These are phyloP conservation scores for Myrica gale DNA, from an alignment of 306 rosid species.

Conservation along the genomic window DNA sequence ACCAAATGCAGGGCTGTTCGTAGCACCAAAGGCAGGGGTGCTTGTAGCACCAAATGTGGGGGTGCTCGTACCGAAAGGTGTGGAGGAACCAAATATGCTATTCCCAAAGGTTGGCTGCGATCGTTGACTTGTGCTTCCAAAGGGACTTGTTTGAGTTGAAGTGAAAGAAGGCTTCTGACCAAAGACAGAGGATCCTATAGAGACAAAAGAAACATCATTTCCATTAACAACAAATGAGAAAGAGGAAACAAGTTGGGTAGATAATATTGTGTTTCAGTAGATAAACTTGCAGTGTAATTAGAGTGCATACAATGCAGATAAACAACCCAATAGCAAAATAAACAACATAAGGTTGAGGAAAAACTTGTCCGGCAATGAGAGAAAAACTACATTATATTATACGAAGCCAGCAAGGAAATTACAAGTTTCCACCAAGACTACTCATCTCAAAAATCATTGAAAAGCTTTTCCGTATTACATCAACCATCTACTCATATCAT, in stretches of 20 bases:
- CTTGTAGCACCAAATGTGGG: conserved; percentile 69
- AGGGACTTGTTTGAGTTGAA: conserved; percentile 71
- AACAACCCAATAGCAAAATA: not conserved
- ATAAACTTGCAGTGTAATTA: not conserved
- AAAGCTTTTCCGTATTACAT: not conserved
- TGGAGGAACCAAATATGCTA: conserved; percentile 77
- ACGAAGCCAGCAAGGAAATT: not conserved
- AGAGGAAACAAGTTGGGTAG: not conserved
- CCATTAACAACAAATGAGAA: conserved; percentile 7
- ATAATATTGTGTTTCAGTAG: not conserved
- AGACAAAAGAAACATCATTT: conserved; percentile 25
- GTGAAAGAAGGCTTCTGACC: conserved; percentile 80
- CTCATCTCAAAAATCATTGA: not conserved
- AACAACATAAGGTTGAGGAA: not conserved
- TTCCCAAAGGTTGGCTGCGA: conserved; percentile 91
- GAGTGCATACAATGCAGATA: not conserved
- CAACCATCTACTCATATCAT: not conserved
- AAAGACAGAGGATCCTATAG: conserved; percentile 64
- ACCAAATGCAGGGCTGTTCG: conserved; percentile 46
- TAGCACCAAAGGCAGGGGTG: conserved; percentile 51
- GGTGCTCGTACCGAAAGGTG: conserved; percentile 73
- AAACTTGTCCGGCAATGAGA: not conserved
- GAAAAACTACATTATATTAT: not conserved
- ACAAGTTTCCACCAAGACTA: not conserved
- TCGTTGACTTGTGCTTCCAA: conserved; percentile 64